These are phyloP conservation scores for Russula olivacea DNA, from an alignment of 768 basidiomycete genomes.

Conservation along the genomic window DNA sequence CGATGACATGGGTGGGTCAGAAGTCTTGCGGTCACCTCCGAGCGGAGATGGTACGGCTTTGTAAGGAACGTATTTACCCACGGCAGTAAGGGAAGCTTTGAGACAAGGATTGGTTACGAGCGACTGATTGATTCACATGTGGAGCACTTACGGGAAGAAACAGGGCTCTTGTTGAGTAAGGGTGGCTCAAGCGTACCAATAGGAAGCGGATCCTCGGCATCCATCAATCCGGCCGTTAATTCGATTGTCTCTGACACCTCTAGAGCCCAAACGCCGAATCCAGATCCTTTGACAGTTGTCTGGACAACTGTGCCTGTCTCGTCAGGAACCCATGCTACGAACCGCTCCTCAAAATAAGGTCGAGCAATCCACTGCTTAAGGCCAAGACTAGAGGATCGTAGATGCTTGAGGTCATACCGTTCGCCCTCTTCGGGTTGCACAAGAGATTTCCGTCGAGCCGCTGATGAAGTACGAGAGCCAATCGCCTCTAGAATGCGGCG, in stretches of 20 bases:
- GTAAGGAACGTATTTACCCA: conserved; percentile 29
- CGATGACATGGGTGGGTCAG: conserved; percentile 17
- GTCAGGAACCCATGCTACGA: conserved; percentile 16
- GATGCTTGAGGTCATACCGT: conserved; percentile 30
- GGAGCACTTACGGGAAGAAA: conserved; percentile 14
- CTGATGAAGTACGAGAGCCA: conserved; percentile 31
- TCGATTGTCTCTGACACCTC: conserved; percentile 24
- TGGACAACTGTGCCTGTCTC: conserved; percentile 16
- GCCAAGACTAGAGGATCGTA: conserved; percentile 29
- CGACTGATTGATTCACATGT: conserved; percentile 27
- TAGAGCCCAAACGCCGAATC: conserved; percentile 26
- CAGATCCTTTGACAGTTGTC: conserved; percentile 22
- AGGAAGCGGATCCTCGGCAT: conserved; percentile 23
- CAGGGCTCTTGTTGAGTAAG: background rate
- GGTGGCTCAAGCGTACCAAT: background rate
- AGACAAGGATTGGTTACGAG: conserved; percentile 25
- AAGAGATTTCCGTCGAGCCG: conserved; percentile 27
- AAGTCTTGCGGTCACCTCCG: conserved; percentile 37
- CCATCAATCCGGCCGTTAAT: conserved; percentile 13
- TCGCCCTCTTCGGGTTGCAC: conserved; percentile 30
- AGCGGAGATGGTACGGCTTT: conserved; percentile 47
- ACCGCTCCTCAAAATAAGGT: conserved; percentile 23
- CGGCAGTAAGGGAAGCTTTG: conserved; percentile 20
- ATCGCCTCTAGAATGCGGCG: conserved; percentile 41
- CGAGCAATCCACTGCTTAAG: conserved; percentile 21